Percentiles rank a stretch among this genome's conserved stretches.
These are phyloP conservation scores for Mitragyna speciosa DNA, from an alignment of 257 asterid species.

Conservation along the genomic window DNA sequence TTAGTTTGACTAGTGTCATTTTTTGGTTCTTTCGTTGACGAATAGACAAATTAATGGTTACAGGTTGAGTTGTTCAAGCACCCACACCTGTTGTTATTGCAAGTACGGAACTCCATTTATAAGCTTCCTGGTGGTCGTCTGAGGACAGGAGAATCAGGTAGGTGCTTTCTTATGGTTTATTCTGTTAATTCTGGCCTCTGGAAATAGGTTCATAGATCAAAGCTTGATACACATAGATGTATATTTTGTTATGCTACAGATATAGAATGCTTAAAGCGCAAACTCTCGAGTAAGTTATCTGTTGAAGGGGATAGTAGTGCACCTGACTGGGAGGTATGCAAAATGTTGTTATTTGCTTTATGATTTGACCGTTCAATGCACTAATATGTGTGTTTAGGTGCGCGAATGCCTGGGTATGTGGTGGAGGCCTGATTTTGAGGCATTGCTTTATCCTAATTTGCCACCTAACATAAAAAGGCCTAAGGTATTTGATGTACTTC, in stretches of 20 bases:
- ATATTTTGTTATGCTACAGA: constrained; percentile 40
- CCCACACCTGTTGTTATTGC: constrained; percentile 81
- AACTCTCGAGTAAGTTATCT: constrained; percentile 76
- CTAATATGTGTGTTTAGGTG: constrained; percentile 43
- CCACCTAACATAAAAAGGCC: constrained; percentile 65
- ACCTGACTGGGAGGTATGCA: constrained; percentile 74
- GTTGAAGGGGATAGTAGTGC: constrained; percentile 48
- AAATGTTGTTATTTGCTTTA: not conserved
- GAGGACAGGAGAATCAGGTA: constrained; percentile 88
- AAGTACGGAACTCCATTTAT: constrained; percentile 60
- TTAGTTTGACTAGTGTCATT: not conserved
- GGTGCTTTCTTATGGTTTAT: not conserved
- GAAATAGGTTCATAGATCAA: not conserved
- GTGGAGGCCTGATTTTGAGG: constrained; percentile 81
- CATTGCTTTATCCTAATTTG: constrained; percentile 55
- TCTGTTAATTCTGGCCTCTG: not conserved
- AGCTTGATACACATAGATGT: not conserved
- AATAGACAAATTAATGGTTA: constrained; percentile 1
- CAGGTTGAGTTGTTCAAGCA: constrained; percentile 89
- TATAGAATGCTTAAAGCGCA: constrained; percentile 72
- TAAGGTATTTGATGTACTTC: constrained; percentile 43
- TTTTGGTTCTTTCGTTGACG: not conserved
- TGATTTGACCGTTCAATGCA: constrained; percentile 3
- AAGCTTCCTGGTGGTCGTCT: constrained; percentile 89
- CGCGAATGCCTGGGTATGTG: constrained; percentile 90